Evolutionary conservation across 106 monocot species (phyloP).

Genomic region (Allium fistulosum): DNA sequence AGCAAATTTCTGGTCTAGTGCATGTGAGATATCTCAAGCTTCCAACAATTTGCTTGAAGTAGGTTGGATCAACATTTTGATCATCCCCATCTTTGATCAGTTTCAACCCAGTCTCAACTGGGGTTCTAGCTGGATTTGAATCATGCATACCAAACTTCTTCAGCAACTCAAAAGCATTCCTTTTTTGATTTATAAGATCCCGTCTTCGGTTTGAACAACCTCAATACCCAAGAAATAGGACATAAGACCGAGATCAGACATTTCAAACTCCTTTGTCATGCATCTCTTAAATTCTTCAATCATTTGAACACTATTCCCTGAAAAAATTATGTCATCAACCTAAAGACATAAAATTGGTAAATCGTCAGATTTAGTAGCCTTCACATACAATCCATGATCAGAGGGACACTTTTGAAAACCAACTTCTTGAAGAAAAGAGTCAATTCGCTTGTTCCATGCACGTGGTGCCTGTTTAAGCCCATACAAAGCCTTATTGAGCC

Average conservation of each 20-base stretch:
- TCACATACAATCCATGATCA: constrained; percentile 2
- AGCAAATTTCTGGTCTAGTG: not conserved
- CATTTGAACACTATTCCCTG: not conserved
- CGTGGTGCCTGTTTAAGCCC: too few relatives aligned
- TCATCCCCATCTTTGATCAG: not conserved
- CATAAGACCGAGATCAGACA: constrained; percentile 2
- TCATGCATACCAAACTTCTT: constrained; percentile 7
- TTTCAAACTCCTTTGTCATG: constrained; percentile 2
- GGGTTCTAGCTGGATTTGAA: not conserved
- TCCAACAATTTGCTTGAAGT: not conserved
- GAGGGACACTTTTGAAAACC: constrained; percentile 1
- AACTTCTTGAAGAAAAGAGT: not conserved
- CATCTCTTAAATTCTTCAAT: constrained; percentile 3
- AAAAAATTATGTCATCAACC: constrained; percentile 6
- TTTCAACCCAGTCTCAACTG: not conserved
- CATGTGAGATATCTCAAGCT: not conserved
- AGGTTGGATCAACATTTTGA: not conserved
- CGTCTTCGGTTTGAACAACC: not conserved
- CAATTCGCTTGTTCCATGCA: not conserved
- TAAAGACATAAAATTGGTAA: constrained; percentile 1
- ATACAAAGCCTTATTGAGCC: too few relatives aligned
- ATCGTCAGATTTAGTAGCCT: not conserved
- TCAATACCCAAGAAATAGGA: constrained; percentile 3
- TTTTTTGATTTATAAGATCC: not conserved
- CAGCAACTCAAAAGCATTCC: not conserved